Base-by-base conservation (phyloP, 257 asterid species). In the Thymus quinquecostatus region DNA sequence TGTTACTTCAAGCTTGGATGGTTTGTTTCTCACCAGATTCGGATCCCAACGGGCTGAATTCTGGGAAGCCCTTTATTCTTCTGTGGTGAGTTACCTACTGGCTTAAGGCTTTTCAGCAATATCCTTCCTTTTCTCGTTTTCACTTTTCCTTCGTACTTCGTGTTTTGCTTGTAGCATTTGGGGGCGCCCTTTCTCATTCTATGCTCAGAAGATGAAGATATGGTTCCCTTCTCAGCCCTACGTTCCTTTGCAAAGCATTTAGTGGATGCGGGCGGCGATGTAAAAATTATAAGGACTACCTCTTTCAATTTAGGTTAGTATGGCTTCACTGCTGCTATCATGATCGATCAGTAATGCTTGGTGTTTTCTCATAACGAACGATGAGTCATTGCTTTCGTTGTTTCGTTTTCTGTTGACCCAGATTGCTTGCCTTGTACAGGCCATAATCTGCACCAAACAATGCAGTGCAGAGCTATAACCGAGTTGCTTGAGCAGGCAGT, bases 1-100 rank as follows among this genome's bases (percentile, higher is more conserved):
- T 60, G 82, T 92, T 63, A 86, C 92, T 56, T 80, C 81, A 38
- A 83, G 96, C 61, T 74, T 90, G 82, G 98, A 90, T 86, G 97
- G 95, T 80, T 71, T 92, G 77, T 92, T 92, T 80, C 86, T 92
- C 63, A 90, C 97, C 67, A 82, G 92, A 68, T 90, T 92, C 73
- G 91, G 90, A 57, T 82, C 96, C 69, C 97, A 92, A 67, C 86
- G 79, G 53, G 79, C 82, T 65, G 95, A 88, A 51, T 88, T 86
- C 81, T 92, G 90, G 95, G 88, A 77, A 77, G 84, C 92, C 53
- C 97, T 92, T 63, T 89, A 80, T 80, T 87, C 93, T 33, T 86
- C 98, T 58, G 86, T 89, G 41, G 98, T 92, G 82, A 85, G 96
- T 83, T 70, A 62, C 68, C 62, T n/a, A 34, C 66, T 68, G 53